Percentiles rank a stretch among this genome's conserved stretches.
Conservation (phyloP, 2,329 filamentous ascomycete genomes). For the Epichloe aotearoae region DNA sequence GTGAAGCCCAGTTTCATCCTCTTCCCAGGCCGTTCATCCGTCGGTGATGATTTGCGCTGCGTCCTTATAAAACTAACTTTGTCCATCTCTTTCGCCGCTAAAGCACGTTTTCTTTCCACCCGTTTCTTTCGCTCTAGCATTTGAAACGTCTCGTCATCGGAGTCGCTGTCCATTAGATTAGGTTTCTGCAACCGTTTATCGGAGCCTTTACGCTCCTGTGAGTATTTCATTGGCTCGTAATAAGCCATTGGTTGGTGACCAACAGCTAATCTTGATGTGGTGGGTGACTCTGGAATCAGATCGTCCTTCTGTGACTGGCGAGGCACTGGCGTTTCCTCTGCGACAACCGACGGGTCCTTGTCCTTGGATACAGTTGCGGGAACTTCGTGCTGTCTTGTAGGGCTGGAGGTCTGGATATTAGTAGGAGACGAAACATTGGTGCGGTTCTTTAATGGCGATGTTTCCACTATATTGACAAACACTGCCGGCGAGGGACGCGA, state of each 20-base stretch:
- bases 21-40: constrained; percentile 15
- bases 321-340: constrained; percentile 15
- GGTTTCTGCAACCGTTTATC: constrained; percentile 13
- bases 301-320: constrained; percentile 16
- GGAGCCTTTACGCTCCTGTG: constrained; percentile 26
- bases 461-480: constrained; percentile 27
- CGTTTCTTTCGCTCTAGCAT: constrained; percentile 22
- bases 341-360: constrained; percentile 5
- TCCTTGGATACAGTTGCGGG: constrained; percentile 15
- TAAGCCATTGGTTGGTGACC: constrained; percentile 23
- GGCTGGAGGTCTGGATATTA: constrained; percentile 27
- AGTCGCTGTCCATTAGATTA: constrained; percentile 18
- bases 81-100: constrained; percentile 27
- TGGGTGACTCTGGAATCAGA: constrained; percentile 25
- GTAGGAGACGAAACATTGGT: constrained; percentile 34
- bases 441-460: constrained; percentile 37
- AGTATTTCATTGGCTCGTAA: constrained; percentile 33
- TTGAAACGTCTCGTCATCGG: constrained; percentile 19
- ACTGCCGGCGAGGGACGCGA: constrained; percentile 42
- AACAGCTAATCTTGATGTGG: constrained; percentile 11
- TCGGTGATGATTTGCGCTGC: constrained; percentile 7
- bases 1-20: constrained; percentile 10
- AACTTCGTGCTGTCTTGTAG: constrained; percentile 19
- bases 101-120: constrained; percentile 25
- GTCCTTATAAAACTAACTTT: constrained; percentile 24